These are phyloP conservation scores for Galerina sulciceps DNA, from an alignment of 768 basidiomycete species.

Conservation along the genomic window DNA sequence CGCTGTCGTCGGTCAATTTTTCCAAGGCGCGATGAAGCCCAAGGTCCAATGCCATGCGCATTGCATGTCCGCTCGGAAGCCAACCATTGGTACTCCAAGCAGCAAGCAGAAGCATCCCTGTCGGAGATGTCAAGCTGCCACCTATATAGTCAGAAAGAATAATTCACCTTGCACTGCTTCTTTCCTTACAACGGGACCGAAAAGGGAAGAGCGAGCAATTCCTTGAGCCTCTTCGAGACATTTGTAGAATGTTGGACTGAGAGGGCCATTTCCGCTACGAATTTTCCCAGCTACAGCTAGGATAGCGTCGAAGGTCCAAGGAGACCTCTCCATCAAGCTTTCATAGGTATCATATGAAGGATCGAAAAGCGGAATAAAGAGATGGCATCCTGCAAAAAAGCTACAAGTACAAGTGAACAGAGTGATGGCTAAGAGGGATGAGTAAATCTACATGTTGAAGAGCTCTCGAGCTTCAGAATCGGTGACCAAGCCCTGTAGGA, in stretches of 20 bases:
- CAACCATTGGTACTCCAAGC: conserved; percentile 96
- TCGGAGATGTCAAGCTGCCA: conserved; percentile 19
- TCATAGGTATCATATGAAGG: conserved; percentile 93
- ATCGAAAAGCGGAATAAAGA: conserved; percentile 96
- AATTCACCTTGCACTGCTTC: conserved; percentile 88
- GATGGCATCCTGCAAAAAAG: conserved; percentile 95
- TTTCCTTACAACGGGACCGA: conserved; percentile 92
- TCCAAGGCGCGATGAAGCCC: conserved; percentile 92
- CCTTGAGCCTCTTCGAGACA: conserved; percentile 95
- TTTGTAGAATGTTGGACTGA: conserved; percentile 85
- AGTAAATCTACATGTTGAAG: conserved; percentile 78
- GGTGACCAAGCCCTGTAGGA: conserved; percentile 73
- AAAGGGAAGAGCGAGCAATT: conserved; percentile 90
- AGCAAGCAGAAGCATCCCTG: conserved; percentile 89
- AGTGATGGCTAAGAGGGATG: conserved; percentile 33
- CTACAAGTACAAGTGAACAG: conserved; percentile 53
- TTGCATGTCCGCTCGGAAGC: conserved; percentile 93
- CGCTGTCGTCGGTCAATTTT: conserved; percentile 79
- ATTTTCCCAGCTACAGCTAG: conserved; percentile 93
- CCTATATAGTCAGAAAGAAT: conserved; percentile 17
- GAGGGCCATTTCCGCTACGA: conserved; percentile 85
- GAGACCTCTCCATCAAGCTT: conserved; percentile 87
- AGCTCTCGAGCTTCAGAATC: conserved; percentile 89
- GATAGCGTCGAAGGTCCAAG: conserved; percentile 95
- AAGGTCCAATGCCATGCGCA: conserved; percentile 95